phyloP scores from a whole-genome alignment of 23 red algal genomes.

The Chondrus crispus region DNA sequence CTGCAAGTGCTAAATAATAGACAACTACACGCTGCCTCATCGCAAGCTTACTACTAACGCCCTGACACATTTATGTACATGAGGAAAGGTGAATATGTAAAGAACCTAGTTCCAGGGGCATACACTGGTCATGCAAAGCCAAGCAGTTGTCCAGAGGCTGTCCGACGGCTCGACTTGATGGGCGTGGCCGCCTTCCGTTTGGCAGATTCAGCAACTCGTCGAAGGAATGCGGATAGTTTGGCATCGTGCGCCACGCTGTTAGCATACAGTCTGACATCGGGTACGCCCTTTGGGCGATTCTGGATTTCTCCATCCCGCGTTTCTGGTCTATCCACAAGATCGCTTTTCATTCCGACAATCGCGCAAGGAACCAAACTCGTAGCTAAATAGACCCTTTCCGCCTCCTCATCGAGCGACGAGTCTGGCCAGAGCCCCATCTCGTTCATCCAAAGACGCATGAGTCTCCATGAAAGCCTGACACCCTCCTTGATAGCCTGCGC shows the following conservation, averaged over 20 bases:
- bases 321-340: slow-evolving; percentile 33
- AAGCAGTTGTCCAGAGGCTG: slow-evolving; percentile 26
- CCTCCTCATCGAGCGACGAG: slow-evolving; percentile 44
- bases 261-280: slow-evolving; percentile 24
- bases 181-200: slow-evolving; percentile 17
- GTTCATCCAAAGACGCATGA: slow-evolving; percentile 41
- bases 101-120: not conserved
- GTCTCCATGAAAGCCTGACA: not conserved
- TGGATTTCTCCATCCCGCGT: not conserved
- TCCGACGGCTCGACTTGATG: not conserved
- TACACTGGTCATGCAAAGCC: slow-evolving; percentile 26
- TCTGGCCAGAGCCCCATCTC: slow-evolving; percentile 55
- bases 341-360: slow-evolving; percentile 49
- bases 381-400: slow-evolving; percentile 36
- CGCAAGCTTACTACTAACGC: too few relatives aligned
- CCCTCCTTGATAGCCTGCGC: slow-evolving; percentile 21
- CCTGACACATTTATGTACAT: not conserved
- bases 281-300: not conserved
- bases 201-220: slow-evolving; percentile 31
- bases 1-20: too few relatives aligned
- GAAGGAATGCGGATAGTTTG: slow-evolving; percentile 24
- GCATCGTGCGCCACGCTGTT: slow-evolving; percentile 31
- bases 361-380: slow-evolving; percentile 56
- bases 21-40: too few relatives aligned
- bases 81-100: not conserved